Percentiles rank a stretch among this genome's conserved stretches.
Evolutionary conservation across 2,329 filamentous ascomycete species (phyloP).

Genomic region (Pyrenophora teres): DNA sequence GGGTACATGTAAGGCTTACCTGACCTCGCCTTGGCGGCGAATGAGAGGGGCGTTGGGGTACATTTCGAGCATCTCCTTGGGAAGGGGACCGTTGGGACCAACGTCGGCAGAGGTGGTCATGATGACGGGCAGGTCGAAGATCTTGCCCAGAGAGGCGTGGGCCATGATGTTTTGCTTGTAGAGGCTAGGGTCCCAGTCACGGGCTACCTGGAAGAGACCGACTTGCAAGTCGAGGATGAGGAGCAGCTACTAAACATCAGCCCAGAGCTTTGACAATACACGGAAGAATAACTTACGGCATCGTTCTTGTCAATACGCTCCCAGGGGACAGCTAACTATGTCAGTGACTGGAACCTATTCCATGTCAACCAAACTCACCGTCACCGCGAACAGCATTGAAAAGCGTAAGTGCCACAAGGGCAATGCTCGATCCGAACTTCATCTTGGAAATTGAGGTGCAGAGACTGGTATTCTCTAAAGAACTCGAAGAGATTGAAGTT

Average conservation of each 20-base stretch:
- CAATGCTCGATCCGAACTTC: slow-evolving; percentile 38
- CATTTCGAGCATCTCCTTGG: slow-evolving; percentile 70
- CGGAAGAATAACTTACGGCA: slow-evolving; percentile 30
- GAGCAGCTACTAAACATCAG: slow-evolving; percentile 50
- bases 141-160: slow-evolving; percentile 67
- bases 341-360: slow-evolving; percentile 18
- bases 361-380: slow-evolving; percentile 21
- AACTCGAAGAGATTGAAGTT: slow-evolving; percentile 11
- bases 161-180: slow-evolving; percentile 71
- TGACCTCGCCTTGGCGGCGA: slow-evolving; percentile 71
- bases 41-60: slow-evolving; percentile 70
- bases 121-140: slow-evolving; percentile 71
- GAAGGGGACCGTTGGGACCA: slow-evolving; percentile 73
- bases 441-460: slow-evolving; percentile 27
- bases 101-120: slow-evolving; percentile 71
- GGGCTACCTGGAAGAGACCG: slow-evolving; percentile 63
- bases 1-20: slow-evolving; percentile 43
- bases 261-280: neutral
- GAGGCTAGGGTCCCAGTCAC: slow-evolving; percentile 68
- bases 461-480: slow-evolving; percentile 1
- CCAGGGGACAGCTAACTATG: slow-evolving; percentile 42
- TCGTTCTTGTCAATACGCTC: slow-evolving; percentile 51
- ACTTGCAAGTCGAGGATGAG: slow-evolving; percentile 65
- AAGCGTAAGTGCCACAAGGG: slow-evolving; percentile 35
- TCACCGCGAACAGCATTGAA: slow-evolving; percentile 38